Conservation (phyloP, 2,329 filamentous ascomycete species). For the Diaporthe sp. region DNA sequence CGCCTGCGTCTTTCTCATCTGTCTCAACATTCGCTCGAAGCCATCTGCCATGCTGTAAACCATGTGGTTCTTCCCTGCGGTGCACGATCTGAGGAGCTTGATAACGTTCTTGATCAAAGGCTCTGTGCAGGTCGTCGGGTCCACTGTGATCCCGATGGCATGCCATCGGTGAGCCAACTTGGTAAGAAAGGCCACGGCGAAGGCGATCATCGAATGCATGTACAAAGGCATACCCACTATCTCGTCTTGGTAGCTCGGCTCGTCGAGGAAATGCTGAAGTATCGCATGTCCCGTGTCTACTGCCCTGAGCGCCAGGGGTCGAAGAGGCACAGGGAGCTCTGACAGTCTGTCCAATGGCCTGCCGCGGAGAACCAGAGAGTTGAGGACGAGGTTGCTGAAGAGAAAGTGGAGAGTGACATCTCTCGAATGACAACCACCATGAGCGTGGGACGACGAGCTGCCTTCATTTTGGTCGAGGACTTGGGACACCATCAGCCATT, state of each 20-base stretch:
- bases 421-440: not conserved
- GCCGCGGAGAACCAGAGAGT: conserved; percentile 12
- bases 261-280: not conserved
- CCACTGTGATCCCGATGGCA: not conserved
- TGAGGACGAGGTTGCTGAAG: conserved; percentile 14
- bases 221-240: not conserved
- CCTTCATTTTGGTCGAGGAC: not conserved
- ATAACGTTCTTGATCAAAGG: not conserved
- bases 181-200: not conserved
- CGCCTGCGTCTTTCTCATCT: not conserved
- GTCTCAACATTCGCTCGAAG: not conserved
- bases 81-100: not conserved
- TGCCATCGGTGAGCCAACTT: not conserved
- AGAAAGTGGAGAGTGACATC: conserved; percentile 4
- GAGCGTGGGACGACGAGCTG: not conserved
- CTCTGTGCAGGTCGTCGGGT: not conserved
- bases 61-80: conserved; percentile 10
- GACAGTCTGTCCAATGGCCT: not conserved
- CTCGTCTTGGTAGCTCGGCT: not conserved
- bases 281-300: conserved; percentile 4
- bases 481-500: not conserved
- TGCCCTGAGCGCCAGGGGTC: not conserved
- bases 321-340: not conserved
- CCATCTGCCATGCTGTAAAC: conserved; percentile 18
- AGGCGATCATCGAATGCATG: conserved; percentile 14